phyloP scores from a whole-genome alignment of 768 basidiomycete species.

The Collybia mongolica region DNA sequence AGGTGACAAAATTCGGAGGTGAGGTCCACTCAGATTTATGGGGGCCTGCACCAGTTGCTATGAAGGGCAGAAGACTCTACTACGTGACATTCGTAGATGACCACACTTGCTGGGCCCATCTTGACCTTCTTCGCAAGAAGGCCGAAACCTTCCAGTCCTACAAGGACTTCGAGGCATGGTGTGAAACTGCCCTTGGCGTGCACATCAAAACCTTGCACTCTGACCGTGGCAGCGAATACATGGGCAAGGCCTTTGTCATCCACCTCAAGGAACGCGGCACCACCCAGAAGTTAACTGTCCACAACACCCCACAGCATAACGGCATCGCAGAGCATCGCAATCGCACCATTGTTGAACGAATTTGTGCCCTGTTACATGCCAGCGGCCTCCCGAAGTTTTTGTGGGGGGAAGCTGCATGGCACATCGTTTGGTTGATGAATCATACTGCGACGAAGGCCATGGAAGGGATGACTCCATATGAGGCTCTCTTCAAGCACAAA shows the following conservation, averaged over 20 bases:
- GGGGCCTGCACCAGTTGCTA: too few relatives aligned
- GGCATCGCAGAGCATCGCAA: conserved; percentile 42
- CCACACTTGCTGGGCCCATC: too few relatives aligned
- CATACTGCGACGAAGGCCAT: conserved; percentile 22
- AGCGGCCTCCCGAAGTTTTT: conserved; percentile 31
- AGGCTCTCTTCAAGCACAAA: conserved; percentile 24
- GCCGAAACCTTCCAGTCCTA: conserved; percentile 21
- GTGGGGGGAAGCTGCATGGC: conserved; percentile 35
- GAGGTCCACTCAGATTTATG: too few relatives aligned
- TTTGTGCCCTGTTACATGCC: conserved; percentile 32
- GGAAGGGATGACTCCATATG: conserved; percentile 24
- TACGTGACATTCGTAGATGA: too few relatives aligned
- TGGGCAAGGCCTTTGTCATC: conserved; percentile 21
- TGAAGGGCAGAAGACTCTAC: too few relatives aligned
- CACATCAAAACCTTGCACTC: conserved; percentile 27
- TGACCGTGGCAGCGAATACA: conserved; percentile 38
- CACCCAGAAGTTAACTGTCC: conserved; percentile 31
- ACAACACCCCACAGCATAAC: conserved; percentile 31
- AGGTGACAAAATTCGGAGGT: conserved; percentile 21
- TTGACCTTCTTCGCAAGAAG: conserved; percentile 22
- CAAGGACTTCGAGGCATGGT: conserved; percentile 24
- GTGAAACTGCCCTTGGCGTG: conserved; percentile 22
- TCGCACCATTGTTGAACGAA: conserved; percentile 29
- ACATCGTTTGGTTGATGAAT: conserved; percentile 31
- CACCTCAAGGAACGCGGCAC: conserved; percentile 32